Evolutionary conservation across 1,284 basidiomycete species (phyloP).

Genomic region (Austroboletus niveus): DNA sequence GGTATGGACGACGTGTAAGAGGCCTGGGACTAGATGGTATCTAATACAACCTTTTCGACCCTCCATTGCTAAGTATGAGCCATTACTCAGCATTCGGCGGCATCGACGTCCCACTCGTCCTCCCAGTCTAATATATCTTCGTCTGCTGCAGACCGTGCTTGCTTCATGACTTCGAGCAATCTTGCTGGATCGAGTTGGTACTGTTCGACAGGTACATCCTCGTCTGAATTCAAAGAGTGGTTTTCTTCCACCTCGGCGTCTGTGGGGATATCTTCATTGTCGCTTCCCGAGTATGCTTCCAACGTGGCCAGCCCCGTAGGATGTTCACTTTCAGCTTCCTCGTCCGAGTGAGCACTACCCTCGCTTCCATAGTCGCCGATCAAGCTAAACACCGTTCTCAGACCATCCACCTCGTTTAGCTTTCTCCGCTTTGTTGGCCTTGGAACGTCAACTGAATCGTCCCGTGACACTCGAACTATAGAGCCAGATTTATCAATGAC

Average conservation of each 20-base stretch:
- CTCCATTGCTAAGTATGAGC: neutral
- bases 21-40: slow-evolving; percentile 59
- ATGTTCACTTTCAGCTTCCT: slow-evolving; percentile 27
- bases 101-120: slow-evolving; percentile 44
- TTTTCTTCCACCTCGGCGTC: slow-evolving; percentile 27
- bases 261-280: slow-evolving; percentile 33
- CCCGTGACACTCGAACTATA: slow-evolving; percentile 35
- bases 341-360: slow-evolving; percentile 42
- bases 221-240: slow-evolving; percentile 29
- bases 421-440: slow-evolving; percentile 51
- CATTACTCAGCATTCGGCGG: neutral
- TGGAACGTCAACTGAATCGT: slow-evolving; percentile 35
- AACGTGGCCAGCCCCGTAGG: slow-evolving; percentile 45
- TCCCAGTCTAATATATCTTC: slow-evolving; percentile 65
- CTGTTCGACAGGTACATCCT: slow-evolving; percentile 33
- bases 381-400: slow-evolving; percentile 54
- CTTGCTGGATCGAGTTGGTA: slow-evolving; percentile 46
- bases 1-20: slow-evolving; percentile 82
- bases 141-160: slow-evolving; percentile 39
- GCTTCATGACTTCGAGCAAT: slow-evolving; percentile 50
- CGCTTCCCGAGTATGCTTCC: slow-evolving; percentile 56
- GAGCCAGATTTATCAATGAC: slow-evolving; percentile 53
- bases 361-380: slow-evolving; percentile 69
- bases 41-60: slow-evolving; percentile 32
- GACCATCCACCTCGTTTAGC: slow-evolving; percentile 48